Conservation (phyloP, 73 alveolate species). For the Breviolum minutum region DNA sequence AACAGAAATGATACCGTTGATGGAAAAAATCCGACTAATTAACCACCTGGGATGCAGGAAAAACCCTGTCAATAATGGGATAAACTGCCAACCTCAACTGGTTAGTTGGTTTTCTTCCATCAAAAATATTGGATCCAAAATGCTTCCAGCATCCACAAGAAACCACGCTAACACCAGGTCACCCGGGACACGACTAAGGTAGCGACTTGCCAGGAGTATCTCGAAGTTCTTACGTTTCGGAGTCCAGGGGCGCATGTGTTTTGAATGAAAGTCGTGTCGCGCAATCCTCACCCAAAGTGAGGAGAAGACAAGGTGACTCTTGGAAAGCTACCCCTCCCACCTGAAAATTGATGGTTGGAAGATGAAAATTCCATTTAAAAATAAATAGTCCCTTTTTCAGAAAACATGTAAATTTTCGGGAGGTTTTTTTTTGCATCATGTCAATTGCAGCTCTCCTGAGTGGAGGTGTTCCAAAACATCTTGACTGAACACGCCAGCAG, state of each 20-base stretch:
- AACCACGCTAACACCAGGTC: neutral
- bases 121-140: too few relatives aligned
- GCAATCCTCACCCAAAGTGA: neutral
- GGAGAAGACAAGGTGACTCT: neutral
- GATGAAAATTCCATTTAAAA: too few relatives aligned
- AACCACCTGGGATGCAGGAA: too few relatives aligned
- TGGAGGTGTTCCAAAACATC: neutral
- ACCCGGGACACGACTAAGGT: neutral
- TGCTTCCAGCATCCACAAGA: neutral
- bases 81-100: too few relatives aligned
- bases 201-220: neutral
- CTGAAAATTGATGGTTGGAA: too few relatives aligned
- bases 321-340: too few relatives aligned
- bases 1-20: neutral
- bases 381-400: too few relatives aligned
- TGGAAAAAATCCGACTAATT: too few relatives aligned
- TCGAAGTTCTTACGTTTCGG: conserved; percentile 11
- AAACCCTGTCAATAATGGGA: too few relatives aligned
- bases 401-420: too few relatives aligned
- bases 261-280: neutral
- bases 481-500: neutral
- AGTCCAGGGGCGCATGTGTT: neutral
- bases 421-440: too few relatives aligned
- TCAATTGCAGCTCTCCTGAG: neutral
- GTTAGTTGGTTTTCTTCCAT: too few relatives aligned